Evolutionary conservation across 176 grass and related monocot species (phyloP), one percentile per base, ranked within the genome.

Genomic region (Thinopyrum elongatum): DNA sequence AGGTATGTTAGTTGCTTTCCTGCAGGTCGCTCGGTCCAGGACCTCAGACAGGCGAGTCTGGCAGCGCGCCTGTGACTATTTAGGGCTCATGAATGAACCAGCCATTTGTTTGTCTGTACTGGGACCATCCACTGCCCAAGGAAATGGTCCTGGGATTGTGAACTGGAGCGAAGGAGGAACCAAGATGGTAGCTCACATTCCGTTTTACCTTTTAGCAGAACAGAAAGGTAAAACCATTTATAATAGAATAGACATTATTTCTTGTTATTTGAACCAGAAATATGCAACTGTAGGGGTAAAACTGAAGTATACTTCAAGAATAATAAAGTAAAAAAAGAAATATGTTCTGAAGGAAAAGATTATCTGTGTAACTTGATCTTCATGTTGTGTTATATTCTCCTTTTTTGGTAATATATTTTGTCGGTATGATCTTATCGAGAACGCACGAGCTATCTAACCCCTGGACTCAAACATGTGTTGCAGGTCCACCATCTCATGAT

Each of bases 71-170:
- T 94, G 97, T 81, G 92, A 99, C 83, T 99, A 90, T 90, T 83
- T 99, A 83, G 94, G 97, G 41, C 88, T 93, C n/a, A 91, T 99
- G 94, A 88, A 92, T 80, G 94, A 94, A 87, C 94, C 94, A 44
- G 97, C 92, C 61, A 86, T 99, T 70, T 91, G 90, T 80, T 80
- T 92, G 49, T 96, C 94, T 90, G 85, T 96, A 76, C 80, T 99
- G 44, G 94, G 94, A n/a, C 92, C 88, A 74, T 80, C 90, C 82
- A 83, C 82, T 81, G 82, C 69, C 34, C 66, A 86, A 88, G 86
- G 28, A 82, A 91, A 92, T 84, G 94, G 90, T 70, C 94, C 92
- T 66, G 94, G 97, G 61, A 85, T 97, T 82, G 92, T 99, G 11
- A 89, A 99, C 86, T 99, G 97, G 97, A 92, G 83, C 22, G 81